phyloP scores from a whole-genome alignment of 176 grass and related monocot species.

The Tuctoria greenei region DNA sequence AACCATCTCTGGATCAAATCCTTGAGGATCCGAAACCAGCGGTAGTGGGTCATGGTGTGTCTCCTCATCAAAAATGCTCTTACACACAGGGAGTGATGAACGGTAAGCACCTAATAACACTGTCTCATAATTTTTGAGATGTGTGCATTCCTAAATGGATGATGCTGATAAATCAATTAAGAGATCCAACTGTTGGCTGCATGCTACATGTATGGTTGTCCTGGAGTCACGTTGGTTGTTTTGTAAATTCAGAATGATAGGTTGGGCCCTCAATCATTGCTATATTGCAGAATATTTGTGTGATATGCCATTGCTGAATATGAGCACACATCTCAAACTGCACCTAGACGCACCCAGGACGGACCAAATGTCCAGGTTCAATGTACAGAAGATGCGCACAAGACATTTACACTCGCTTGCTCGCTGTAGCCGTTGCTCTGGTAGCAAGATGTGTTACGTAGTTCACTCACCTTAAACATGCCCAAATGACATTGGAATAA shows the following conservation, averaged over 20 bases:
- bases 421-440: not conserved
- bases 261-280: not conserved
- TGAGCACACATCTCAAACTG: not conserved
- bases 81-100: conserved; percentile 69
- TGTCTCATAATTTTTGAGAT: not conserved
- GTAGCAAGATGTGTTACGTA: no score
- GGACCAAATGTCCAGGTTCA: conserved; percentile 37
- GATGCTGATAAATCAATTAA: not conserved
- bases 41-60: conserved; percentile 43
- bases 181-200: not conserved
- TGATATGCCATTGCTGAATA: conserved; percentile 25
- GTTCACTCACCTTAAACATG: no score
- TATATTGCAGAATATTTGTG: conserved; percentile 2
- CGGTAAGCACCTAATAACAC: conserved; percentile 38
- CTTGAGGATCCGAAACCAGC: conserved; percentile 56
- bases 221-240: not conserved
- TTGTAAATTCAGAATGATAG: not conserved
- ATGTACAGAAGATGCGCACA: not conserved
- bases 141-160: not conserved
- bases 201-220: not conserved
- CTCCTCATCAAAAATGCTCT: conserved; percentile 46
- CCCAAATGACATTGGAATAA: not conserved
- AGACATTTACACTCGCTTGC: not conserved
- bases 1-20: conserved; percentile 66
- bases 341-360: conserved; percentile 26